These are phyloP conservation scores for Fragaria ananassa DNA, from an alignment of 306 rosid species.

Conservation along the genomic window DNA sequence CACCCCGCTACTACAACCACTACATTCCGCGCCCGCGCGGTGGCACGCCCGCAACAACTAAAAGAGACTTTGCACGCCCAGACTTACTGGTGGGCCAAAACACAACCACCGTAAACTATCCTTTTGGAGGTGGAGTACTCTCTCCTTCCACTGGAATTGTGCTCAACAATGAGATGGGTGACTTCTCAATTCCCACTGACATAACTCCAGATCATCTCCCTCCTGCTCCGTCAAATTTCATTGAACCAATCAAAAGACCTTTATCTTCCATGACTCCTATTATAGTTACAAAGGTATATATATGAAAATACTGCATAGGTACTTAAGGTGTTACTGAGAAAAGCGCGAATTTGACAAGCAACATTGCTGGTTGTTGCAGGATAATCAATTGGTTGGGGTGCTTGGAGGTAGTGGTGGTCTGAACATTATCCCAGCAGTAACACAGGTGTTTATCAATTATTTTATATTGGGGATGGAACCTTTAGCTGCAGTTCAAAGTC, in stretches of 20 bases:
- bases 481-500: slow-evolving; percentile 62
- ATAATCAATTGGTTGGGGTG: slow-evolving; percentile 62
- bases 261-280: slow-evolving; percentile 90
- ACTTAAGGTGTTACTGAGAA: not conserved
- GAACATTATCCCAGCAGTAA: slow-evolving; percentile 66
- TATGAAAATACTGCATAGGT: not conserved
- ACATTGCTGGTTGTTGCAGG: slow-evolving; percentile 42
- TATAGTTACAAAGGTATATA: slow-evolving; percentile 62
- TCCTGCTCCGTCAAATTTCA: slow-evolving; percentile 84
- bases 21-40: no score
- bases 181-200: slow-evolving; percentile 73
- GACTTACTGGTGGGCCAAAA: no score
- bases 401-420: slow-evolving; percentile 89
- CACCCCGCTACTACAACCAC: no score
- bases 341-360: not conserved
- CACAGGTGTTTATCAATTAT: slow-evolving; percentile 66
- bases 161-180: slow-evolving; percentile 84
- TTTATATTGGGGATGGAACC: slow-evolving; percentile 72
- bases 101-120: slow-evolving; percentile 58
- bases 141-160: slow-evolving; percentile 86
- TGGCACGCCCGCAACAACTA: no score
- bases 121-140: slow-evolving; percentile 70
- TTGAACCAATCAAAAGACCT: slow-evolving; percentile 76
- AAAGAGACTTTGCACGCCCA: no score
- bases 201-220: slow-evolving; percentile 58